phyloP scores from a whole-genome alignment of 495 filamentous ascomycete species.

The Aspergillus bridgeri region DNA sequence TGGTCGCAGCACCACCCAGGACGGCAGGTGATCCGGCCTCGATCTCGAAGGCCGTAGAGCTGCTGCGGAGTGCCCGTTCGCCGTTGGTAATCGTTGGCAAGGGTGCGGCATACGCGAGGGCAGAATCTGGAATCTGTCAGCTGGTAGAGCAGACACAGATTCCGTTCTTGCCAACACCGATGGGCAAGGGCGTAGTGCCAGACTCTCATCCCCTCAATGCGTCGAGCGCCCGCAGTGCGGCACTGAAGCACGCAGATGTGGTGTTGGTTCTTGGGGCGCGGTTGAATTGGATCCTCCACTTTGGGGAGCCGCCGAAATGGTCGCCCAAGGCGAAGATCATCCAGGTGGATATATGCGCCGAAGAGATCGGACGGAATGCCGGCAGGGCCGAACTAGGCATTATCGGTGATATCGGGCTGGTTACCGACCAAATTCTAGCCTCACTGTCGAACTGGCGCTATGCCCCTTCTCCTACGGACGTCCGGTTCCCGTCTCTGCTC shows the following conservation, averaged over 20 bases:
- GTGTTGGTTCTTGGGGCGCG: conserved; percentile 58
- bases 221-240: conserved; percentile 55
- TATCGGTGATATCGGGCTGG: conserved; percentile 51
- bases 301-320: conserved; percentile 59
- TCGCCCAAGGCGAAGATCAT: conserved; percentile 49
- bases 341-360: conserved; percentile 57
- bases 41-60: conserved; percentile 42
- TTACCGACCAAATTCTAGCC: conserved; percentile 45
- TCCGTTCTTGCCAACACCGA: conserved; percentile 61
- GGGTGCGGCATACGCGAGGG: conserved; percentile 56
- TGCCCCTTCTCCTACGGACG: conserved; percentile 33
- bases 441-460: conserved; percentile 46
- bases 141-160: conserved; percentile 52
- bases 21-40: conserved; percentile 39
- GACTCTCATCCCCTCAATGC: conserved; percentile 55
- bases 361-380: conserved; percentile 52
- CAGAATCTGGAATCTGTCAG: conserved; percentile 44
- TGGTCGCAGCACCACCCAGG: conserved; percentile 39
- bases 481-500: conserved; percentile 30
- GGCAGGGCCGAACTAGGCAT: conserved; percentile 47
- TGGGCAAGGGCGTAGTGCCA: conserved; percentile 61
- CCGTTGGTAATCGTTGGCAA: conserved; percentile 61
- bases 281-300: conserved; percentile 65
- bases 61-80: conserved; percentile 48
- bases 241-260: conserved; percentile 55